These are phyloP conservation scores for Orychophragmus violaceus DNA, from an alignment of 345 rosid genomes.

Conservation along the genomic window DNA sequence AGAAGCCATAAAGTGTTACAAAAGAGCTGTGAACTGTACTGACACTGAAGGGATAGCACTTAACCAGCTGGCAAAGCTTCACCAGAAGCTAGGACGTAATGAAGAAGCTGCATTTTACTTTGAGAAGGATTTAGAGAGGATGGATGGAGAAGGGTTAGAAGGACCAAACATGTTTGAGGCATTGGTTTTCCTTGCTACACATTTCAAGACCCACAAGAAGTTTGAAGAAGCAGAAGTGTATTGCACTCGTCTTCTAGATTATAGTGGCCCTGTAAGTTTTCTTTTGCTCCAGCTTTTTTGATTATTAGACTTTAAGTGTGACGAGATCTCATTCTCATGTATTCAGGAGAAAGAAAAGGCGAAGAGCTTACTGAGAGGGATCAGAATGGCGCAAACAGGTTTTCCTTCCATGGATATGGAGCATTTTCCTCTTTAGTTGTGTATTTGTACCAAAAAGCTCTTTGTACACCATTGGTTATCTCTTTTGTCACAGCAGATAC, in stretches of 20 bases:
- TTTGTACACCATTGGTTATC: slow-evolving; percentile 5
- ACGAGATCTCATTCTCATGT: slow-evolving; percentile 16
- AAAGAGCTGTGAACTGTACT: slow-evolving; percentile 69
- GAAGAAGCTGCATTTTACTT: slow-evolving; percentile 92
- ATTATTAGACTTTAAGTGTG: background rate
- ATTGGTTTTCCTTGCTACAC: slow-evolving; percentile 66
- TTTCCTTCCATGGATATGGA: slow-evolving; percentile 70
- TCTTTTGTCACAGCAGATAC: slow-evolving; percentile 1
- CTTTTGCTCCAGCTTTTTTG: background rate
- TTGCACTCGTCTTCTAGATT: slow-evolving; percentile 89
- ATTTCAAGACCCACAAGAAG: slow-evolving; percentile 58
- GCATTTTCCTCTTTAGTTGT: slow-evolving; percentile 56
- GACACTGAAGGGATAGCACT: slow-evolving; percentile 94
- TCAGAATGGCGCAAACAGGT: slow-evolving; percentile 51
- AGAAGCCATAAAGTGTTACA: slow-evolving; percentile 91
- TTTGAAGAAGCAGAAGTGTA: slow-evolving; percentile 94
- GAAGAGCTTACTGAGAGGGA: slow-evolving; percentile 72
- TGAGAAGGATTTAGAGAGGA: slow-evolving; percentile 81
- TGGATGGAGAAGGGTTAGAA: slow-evolving; percentile 97
- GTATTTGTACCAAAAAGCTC: slow-evolving; percentile 15
- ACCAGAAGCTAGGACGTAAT: slow-evolving; percentile 51
- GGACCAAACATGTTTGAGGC: slow-evolving; percentile 92
- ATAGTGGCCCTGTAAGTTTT: slow-evolving; percentile 78
- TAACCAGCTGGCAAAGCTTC: slow-evolving; percentile 74
- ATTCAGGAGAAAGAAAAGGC: slow-evolving; percentile 87